Evolutionary conservation across 1,139 yeast genomes (phyloP).

Genomic region (Saccharomyces hybrid): DNA sequence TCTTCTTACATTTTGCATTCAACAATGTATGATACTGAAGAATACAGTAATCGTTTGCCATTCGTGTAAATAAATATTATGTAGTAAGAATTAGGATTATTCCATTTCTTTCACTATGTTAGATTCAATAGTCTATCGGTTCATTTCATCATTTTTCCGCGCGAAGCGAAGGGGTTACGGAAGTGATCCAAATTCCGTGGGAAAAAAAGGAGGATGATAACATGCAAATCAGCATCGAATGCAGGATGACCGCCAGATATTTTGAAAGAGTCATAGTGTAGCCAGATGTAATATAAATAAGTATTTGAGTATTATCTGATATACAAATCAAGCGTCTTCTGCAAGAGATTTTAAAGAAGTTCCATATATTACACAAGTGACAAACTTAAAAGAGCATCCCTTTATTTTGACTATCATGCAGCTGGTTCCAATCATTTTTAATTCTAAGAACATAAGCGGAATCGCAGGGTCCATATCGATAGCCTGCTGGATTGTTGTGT

Average conservation of each 20-base stretch:
- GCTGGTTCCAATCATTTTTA: constrained; percentile 53
- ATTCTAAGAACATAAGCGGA: constrained; percentile 73
- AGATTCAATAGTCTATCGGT: background rate
- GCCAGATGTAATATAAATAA: background rate
- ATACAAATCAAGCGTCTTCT: background rate
- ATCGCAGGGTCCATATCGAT: constrained; percentile 86
- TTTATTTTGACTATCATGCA: constrained; percentile 7
- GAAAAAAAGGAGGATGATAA: background rate
- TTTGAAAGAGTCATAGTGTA: background rate
- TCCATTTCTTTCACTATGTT: too few relatives aligned
- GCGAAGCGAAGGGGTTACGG: background rate
- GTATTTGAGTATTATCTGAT: background rate
- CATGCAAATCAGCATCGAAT: background rate
- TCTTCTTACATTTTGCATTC: background rate
- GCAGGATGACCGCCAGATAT: too few relatives aligned
- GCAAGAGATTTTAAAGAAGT: background rate
- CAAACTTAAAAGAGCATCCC: too few relatives aligned
- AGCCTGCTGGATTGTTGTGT: constrained; percentile 96
- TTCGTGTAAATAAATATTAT: background rate
- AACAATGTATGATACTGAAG: background rate
- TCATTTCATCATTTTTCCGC: background rate
- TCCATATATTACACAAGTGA: too few relatives aligned
- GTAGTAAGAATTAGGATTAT: too few relatives aligned
- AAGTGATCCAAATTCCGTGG: background rate
- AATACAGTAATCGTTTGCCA: background rate